Conservation (phyloP, 306 rosid species). For the Trifolium fragiferum region DNA sequence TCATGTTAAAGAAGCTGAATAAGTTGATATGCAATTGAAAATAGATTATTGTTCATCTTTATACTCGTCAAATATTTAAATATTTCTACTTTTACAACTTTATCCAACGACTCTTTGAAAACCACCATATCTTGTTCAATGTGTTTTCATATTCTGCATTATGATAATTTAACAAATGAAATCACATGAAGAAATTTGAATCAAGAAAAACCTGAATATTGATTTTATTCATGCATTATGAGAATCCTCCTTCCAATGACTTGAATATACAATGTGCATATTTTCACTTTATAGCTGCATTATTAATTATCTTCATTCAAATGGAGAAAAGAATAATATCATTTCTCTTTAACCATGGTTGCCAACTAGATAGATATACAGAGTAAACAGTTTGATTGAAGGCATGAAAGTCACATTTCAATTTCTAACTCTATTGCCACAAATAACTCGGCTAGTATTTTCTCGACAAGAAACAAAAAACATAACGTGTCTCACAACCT, state of each 20-base stretch:
- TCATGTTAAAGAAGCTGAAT: neutral
- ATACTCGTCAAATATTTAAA: neutral
- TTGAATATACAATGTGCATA: slow-evolving; percentile 44
- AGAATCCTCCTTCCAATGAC: slow-evolving; percentile 41
- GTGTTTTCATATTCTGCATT: neutral
- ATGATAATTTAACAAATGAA: neutral
- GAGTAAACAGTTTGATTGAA: slow-evolving; percentile 35
- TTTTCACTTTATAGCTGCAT: slow-evolving; percentile 48
- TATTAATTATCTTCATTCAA: slow-evolving; percentile 46
- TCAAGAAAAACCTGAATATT: slow-evolving; percentile 39
- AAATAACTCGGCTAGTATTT: slow-evolving; percentile 39
- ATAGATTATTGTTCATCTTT: neutral
- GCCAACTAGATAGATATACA: slow-evolving; percentile 44
- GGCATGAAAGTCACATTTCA: slow-evolving; percentile 23
- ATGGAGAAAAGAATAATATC: slow-evolving; percentile 47
- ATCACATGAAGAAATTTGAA: slow-evolving; percentile 6
- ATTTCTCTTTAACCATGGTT: slow-evolving; percentile 38
- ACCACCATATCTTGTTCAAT: slow-evolving; percentile 19
- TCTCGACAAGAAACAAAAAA: slow-evolving; percentile 42
- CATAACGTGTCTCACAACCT: slow-evolving; percentile 52
- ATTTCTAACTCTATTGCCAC: slow-evolving; percentile 43
- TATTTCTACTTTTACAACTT: neutral
- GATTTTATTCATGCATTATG: slow-evolving; percentile 48
- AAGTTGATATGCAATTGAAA: neutral
- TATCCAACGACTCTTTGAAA: neutral